Evolutionary conservation across 2,329 filamentous ascomycete genomes (phyloP), one percentile per base, ranked within the genome.

Genomic region (Talaromyces sp.): DNA sequence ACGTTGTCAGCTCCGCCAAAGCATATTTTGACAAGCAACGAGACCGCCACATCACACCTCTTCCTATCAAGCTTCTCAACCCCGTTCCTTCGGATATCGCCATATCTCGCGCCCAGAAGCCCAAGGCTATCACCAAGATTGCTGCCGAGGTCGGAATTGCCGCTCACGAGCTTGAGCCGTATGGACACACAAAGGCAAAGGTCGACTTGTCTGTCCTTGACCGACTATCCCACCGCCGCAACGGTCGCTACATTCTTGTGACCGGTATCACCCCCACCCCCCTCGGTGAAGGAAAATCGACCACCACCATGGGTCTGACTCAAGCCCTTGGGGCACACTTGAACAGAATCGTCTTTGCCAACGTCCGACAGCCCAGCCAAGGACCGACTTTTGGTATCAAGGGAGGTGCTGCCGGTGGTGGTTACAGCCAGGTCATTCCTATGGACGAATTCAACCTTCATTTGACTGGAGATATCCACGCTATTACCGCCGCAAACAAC

Each of bases 401-500:
- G 83, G 95, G 95, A 66, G 95, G 95, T 71, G 95, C 95, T 64
- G 95, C 95, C 62, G 95, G 95, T 71, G 95, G 95, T 76, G 95
- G 95, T 42, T 99, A 98, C 85, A 96, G 92, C 76, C 95, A 99
- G 77, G 95, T 99, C 73, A 98, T 99, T 71, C 95, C 95, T 64
- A 99, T 99, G 95, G 95, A 99, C 71, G 95, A 99, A 77, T 99
- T 99, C 83, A 99, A 99, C 79, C 82, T 99, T 73, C 95, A 99
- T 77, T 81, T 99, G 71, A 99, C 95, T 61, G 95, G 95, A 71
- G 95, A 99, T 75, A 98, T 99, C 63, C 95, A 99, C 76, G 95
- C 95, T 67, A 95, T 99, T 72, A 92, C 92, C 60, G 93, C 93
- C 31, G 95, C 95, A 40, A 99, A 98, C 84, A 99, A 99, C 79